A percentile compares a stretch with the other conserved stretches of the same genome.
Conservation (phyloP, 805 yeast species). For the Spathaspora passalidarum region DNA sequence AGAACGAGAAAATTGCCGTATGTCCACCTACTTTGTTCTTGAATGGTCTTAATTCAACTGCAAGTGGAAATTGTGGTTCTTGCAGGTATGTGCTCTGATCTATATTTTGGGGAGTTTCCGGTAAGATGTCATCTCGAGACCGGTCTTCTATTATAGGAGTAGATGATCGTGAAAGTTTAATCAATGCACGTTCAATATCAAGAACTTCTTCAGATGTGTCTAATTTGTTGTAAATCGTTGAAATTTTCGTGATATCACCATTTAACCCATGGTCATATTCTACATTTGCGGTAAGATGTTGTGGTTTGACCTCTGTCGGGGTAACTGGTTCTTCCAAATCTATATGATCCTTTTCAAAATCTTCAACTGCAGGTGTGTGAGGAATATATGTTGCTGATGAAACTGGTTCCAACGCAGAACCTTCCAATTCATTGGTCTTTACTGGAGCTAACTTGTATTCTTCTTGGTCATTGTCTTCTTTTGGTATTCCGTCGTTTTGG, state of each 20-base stretch:
- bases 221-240: conserved; percentile 7
- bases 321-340: conserved; percentile 5
- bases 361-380: conserved; percentile 43
- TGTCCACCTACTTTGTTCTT: conserved; percentile 97
- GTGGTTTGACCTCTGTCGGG: conserved; percentile 16
- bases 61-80: conserved; percentile 48
- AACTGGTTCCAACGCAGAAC: conserved; percentile 49
- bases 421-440: not conserved
- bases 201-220: conserved; percentile 1
- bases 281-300: conserved; percentile 48
- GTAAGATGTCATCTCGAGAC: not conserved
- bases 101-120: not conserved
- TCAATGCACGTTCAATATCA: conserved; percentile 5
- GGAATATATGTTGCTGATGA: conserved; percentile 73
- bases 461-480: not conserved
- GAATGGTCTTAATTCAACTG: conserved; percentile 89
- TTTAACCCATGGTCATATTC: conserved; percentile 41
- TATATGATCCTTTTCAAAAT: not conserved
- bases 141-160: conserved; percentile 5
- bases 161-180: conserved; percentile 7
- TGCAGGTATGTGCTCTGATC: not conserved
- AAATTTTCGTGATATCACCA: conserved; percentile 28
- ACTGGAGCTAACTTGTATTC: not conserved
- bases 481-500: not conserved
- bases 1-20: conserved; percentile 91